These are phyloP conservation scores for Spergularia marina DNA, from an alignment of 148 eudicot species.

Conservation along the genomic window DNA sequence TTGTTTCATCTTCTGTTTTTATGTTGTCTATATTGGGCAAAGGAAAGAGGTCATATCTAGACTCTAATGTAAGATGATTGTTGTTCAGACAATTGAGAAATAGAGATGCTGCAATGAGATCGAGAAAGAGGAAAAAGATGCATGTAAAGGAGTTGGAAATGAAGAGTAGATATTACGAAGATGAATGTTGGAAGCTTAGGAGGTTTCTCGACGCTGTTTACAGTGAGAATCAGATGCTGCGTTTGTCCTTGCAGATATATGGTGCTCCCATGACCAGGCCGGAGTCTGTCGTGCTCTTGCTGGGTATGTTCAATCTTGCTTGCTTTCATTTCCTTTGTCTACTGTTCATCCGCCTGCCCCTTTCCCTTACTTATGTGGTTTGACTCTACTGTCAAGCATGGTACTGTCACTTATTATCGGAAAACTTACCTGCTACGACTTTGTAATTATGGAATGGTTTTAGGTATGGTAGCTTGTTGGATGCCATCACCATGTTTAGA, in stretches of 20 bases:
- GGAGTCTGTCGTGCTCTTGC: constrained; percentile 99
- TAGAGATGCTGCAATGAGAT: constrained; percentile 84
- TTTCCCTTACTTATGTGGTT: neutral
- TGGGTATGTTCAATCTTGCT: constrained; percentile 54
- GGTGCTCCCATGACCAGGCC: constrained; percentile 82
- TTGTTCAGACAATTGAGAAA: constrained; percentile 74
- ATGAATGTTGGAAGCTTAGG: too few species aligned
- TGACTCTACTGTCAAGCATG: neutral
- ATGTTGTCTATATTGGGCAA: neutral
- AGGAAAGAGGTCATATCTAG: neutral
- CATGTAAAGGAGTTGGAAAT: constrained; percentile 78
- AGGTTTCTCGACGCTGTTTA: too few species aligned
- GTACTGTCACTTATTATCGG: neutral
- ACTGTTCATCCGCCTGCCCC: neutral
- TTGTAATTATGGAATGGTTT: too few species aligned
- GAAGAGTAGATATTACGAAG: too few species aligned
- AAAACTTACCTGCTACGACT: neutral
- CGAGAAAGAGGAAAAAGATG: constrained; percentile 93
- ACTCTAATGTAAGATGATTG: constrained; percentile 7
- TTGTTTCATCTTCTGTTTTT: neutral
- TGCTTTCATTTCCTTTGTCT: neutral
- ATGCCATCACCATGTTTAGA: too few species aligned
- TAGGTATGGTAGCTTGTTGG: too few species aligned
- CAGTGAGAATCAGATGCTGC: constrained; percentile 80
- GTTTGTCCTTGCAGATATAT: constrained; percentile 62